A percentile compares a stretch with the other conserved stretches of the same genome.
Conservation (phyloP, 2,329 filamentous ascomycete species). For the Didymella segeticola region DNA sequence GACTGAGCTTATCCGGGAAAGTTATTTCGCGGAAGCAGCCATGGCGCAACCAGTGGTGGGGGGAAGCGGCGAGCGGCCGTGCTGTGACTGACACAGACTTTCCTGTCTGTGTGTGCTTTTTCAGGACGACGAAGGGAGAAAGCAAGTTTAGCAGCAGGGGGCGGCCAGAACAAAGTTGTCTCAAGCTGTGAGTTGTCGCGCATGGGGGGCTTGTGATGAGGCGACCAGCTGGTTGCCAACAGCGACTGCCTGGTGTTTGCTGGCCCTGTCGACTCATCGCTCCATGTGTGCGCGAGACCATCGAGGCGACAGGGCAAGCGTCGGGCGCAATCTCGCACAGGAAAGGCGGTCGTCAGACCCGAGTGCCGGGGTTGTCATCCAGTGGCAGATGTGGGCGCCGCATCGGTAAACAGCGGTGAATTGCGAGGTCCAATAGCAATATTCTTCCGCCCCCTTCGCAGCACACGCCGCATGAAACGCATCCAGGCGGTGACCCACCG, state of each 20-base stretch:
- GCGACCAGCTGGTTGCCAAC: slow-evolving; percentile 22
- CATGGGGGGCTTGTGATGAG: slow-evolving; percentile 9
- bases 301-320: slow-evolving; percentile 27
- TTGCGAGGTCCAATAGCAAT: slow-evolving; percentile 30
- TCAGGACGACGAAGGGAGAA: slow-evolving; percentile 11
- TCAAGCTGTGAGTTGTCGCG: slow-evolving; percentile 4
- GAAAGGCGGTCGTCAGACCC: slow-evolving; percentile 34
- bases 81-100: slow-evolving; percentile 14
- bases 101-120: slow-evolving; percentile 12
- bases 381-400: slow-evolving; percentile 30
- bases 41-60: slow-evolving; percentile 10
- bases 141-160: slow-evolving; percentile 11
- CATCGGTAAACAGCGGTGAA: slow-evolving; percentile 35
- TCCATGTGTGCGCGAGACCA: slow-evolving; percentile 25
- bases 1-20: slow-evolving; percentile 2
- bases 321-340: slow-evolving; percentile 26
- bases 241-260: slow-evolving; percentile 26
- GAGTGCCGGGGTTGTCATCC: slow-evolving; percentile 32
- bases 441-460: slow-evolving; percentile 26
- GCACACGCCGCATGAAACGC: slow-evolving; percentile 39
- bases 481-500: slow-evolving; percentile 38
- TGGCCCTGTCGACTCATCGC: slow-evolving; percentile 37
- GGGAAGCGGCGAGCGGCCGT: slow-evolving; percentile 5
- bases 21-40: slow-evolving; percentile 19
- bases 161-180: neutral